A percentile compares a stretch with the other conserved stretches of the same genome.
Conservation (phyloP, 345 rosid species). For the Linum lewisii region DNA sequence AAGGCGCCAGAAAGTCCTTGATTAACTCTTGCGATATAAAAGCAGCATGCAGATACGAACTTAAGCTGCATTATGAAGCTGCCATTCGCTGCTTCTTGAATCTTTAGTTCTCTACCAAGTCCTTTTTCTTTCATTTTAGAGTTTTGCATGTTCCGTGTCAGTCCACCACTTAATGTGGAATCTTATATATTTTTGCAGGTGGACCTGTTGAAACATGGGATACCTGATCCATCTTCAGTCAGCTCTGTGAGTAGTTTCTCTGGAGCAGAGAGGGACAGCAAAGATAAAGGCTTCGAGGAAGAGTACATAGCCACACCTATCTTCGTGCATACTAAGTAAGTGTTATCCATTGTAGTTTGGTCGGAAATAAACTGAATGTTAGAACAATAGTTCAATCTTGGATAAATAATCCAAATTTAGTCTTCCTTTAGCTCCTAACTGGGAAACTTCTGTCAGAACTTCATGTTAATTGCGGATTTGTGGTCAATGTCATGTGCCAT, state of each 20-base stretch:
- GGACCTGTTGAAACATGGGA: slow-evolving; percentile 72
- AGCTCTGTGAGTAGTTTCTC: slow-evolving; percentile 27
- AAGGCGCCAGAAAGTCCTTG: background rate
- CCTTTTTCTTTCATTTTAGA: background rate
- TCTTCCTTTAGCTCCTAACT: background rate
- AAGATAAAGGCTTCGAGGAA: slow-evolving; percentile 39
- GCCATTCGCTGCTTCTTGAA: background rate
- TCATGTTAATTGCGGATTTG: too few relatives aligned
- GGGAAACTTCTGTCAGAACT: background rate
- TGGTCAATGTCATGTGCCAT: too few relatives aligned
- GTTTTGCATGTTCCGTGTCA: background rate
- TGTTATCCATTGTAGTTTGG: slow-evolving; percentile 11
- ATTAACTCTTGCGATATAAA: background rate
- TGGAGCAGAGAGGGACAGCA: slow-evolving; percentile 43
- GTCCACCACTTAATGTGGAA: background rate
- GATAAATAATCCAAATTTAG: too few relatives aligned
- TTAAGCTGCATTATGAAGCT: background rate
- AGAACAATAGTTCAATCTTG: too few relatives aligned
- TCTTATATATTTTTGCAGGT: slow-evolving; percentile 35
- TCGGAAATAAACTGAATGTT: background rate
- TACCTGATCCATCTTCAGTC: slow-evolving; percentile 71
- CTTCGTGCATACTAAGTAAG: slow-evolving; percentile 75
- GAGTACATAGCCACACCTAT: slow-evolving; percentile 69
- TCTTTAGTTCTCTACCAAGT: background rate
- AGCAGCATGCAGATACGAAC: background rate